Base-by-base conservation (phyloP, 352 stramenopile species). In the Phytophthora brassicae region DNA sequence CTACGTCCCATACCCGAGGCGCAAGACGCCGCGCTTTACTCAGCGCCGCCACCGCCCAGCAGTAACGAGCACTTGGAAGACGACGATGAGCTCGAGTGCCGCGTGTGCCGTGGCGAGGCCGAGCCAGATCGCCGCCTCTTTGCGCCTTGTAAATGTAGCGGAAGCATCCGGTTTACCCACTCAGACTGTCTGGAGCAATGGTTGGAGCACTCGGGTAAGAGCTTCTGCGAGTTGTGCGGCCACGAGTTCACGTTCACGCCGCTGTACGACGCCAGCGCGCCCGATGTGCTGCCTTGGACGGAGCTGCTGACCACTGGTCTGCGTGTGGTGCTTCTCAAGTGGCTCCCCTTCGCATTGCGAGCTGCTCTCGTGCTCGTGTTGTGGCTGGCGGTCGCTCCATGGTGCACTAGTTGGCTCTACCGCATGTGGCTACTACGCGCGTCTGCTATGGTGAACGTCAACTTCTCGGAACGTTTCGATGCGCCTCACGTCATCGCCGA, bases 131-230 rank as follows among this genome's bases (percentile, higher is more conserved):
- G 84, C 3, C 86, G 81, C 4, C 68, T 95, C 20, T 94, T 94
- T 62, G 81, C 81, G 52, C 86, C 86, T 13, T 98, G 95, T 68
- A 97, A 97, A 75, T 98, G 95, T 71, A 97, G 90, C 26, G 95
- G 95, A 28, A 97, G 89, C 41, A 98, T 98, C 62, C 91, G 92
- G 31, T 90, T 96, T 66, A 96, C 88, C 23, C 95, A 98, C 76
- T 93, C 96, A 50, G 93, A 98, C 64, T 98, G 95, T 50, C 77
- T 98, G 44, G 88, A 94, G 61, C 94, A 96, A 22, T 98, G 95
- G 95, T 82, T 98, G 28, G 81, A 88, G 58, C 90, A 98, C 51
- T 97, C 88, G 33, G 81, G 88, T 62, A 97, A 96, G 61, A 83
- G 83, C 49, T 94, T 86, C 71, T 98, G 95, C 65, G 95, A 98